A percentile compares a stretch with the other conserved stretches of the same genome.
Evolutionary conservation across 2,329 filamentous ascomycete species (phyloP).

Genomic region (Penicillium sp.): DNA sequence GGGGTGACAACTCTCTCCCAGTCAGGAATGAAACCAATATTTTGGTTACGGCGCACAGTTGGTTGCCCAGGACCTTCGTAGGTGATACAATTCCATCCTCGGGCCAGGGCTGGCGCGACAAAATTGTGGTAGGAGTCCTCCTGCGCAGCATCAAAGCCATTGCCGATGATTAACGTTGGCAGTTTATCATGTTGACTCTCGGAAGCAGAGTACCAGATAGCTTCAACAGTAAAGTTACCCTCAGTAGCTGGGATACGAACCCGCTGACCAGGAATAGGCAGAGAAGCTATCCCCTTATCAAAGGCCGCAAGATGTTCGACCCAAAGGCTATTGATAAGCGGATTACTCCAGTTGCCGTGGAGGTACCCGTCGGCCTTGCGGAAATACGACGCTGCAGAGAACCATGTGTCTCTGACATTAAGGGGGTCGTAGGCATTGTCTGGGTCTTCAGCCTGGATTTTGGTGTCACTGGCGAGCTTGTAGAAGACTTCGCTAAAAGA

Average conservation of each 20-base stretch:
- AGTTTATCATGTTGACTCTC: conserved; percentile 8
- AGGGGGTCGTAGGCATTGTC: background rate
- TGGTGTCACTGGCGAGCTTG: conserved; percentile 9
- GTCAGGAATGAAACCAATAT: conserved; percentile 45
- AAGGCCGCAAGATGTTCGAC: background rate
- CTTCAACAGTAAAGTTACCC: background rate
- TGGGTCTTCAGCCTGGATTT: background rate
- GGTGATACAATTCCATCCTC: conserved; percentile 49
- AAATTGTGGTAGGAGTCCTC: conserved; percentile 48
- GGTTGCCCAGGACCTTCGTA: conserved; percentile 53
- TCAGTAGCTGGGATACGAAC: background rate
- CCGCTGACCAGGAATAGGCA: background rate
- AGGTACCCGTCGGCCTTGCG: background rate
- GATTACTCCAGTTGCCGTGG: background rate
- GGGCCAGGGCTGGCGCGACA: conserved; percentile 37
- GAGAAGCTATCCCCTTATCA: background rate
- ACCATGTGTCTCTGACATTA: background rate
- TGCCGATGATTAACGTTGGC: conserved; percentile 46
- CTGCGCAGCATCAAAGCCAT: conserved; percentile 47
- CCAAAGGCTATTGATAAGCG: background rate
- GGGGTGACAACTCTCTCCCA: background rate
- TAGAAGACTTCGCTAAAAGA: conserved; percentile 18
- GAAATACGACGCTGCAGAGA: background rate
- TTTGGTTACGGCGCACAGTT: conserved; percentile 44
- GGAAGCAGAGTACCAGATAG: background rate